These are phyloP conservation scores for Gnomoniopsis sp. DNA, from an alignment of 2,329 filamentous ascomycete species.

Conservation along the genomic window DNA sequence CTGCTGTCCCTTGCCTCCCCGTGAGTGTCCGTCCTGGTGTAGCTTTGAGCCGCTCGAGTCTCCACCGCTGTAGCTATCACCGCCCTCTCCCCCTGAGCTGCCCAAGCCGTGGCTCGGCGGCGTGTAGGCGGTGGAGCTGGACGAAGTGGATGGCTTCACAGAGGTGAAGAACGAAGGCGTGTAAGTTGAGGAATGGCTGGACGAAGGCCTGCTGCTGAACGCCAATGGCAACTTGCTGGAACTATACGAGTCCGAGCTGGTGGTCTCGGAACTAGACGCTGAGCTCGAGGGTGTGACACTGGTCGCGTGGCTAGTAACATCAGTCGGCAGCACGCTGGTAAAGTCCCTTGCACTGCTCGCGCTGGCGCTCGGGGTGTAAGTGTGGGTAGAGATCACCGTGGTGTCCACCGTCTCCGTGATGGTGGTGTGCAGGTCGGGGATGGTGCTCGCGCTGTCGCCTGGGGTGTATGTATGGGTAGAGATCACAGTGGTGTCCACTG, in stretches of 20 bases:
- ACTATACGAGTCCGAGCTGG: background rate
- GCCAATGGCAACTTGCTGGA: too few species aligned
- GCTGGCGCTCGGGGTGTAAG: background rate
- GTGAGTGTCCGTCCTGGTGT: too few species aligned
- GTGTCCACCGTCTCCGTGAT: background rate
- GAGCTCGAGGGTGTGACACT: background rate
- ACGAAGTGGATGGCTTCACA: background rate
- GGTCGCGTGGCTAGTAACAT: background rate
- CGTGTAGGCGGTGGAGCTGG: background rate
- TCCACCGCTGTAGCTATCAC: background rate
- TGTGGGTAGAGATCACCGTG: background rate
- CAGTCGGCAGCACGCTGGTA: background rate
- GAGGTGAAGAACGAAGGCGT: conserved; percentile 6
- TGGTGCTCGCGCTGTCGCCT: too few species aligned
- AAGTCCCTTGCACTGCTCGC: background rate
- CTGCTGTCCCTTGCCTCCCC: too few species aligned
- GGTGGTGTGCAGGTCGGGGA: too few species aligned
- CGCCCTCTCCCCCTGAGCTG: background rate
- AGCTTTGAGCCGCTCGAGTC: background rate
- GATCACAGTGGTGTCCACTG: background rate
- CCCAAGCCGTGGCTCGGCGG: background rate
- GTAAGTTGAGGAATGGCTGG: background rate
- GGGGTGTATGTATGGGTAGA: background rate
- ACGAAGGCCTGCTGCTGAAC: background rate
- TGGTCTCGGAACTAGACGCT: background rate